Percentiles rank a stretch among this genome's conserved stretches.
phyloP scores from a whole-genome alignment of 2,329 filamentous ascomycete genomes.

The Cytospora paraplurivora region DNA sequence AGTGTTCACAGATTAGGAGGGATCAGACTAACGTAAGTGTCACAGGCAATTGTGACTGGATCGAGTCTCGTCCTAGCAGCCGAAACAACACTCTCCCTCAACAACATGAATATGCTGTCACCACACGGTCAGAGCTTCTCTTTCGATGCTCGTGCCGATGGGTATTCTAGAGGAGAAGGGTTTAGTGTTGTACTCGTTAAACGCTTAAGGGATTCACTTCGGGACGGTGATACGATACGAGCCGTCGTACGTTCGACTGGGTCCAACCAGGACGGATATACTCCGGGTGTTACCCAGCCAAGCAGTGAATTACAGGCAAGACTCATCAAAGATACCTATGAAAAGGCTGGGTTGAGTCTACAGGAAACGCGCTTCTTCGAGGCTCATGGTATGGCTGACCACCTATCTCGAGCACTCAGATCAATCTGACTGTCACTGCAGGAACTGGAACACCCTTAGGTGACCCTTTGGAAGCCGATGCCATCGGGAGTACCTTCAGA shows the following conservation, averaged over 20 bases:
- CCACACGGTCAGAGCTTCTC: conserved; percentile 34
- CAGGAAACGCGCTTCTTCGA: conserved; percentile 36
- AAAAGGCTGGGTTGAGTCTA: conserved; percentile 32
- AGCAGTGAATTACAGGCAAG: conserved; percentile 37
- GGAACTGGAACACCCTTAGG: neutral
- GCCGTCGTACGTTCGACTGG: conserved; percentile 39
- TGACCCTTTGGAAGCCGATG: conserved; percentile 38
- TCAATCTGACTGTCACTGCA: neutral
- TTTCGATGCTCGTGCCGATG: conserved; percentile 46
- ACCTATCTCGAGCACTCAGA: neutral
- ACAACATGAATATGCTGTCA: conserved; percentile 31
- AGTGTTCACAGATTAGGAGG: no score
- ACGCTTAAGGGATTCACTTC: conserved; percentile 44
- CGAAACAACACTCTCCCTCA: conserved; percentile 25
- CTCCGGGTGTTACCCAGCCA: conserved; percentile 46
- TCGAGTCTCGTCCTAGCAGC: conserved; percentile 31
- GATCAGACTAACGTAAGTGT: neutral
- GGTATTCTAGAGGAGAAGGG: conserved; percentile 51
- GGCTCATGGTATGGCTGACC: conserved; percentile 39
- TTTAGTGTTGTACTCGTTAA: conserved; percentile 47
- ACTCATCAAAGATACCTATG: conserved; percentile 40
- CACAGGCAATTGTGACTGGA: neutral
- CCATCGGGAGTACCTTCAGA: conserved; percentile 36
- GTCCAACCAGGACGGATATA: conserved; percentile 44
- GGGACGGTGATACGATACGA: conserved; percentile 43